These are phyloP conservation scores for Solanum virginianum DNA, from an alignment of 257 asterid genomes.

Conservation along the genomic window DNA sequence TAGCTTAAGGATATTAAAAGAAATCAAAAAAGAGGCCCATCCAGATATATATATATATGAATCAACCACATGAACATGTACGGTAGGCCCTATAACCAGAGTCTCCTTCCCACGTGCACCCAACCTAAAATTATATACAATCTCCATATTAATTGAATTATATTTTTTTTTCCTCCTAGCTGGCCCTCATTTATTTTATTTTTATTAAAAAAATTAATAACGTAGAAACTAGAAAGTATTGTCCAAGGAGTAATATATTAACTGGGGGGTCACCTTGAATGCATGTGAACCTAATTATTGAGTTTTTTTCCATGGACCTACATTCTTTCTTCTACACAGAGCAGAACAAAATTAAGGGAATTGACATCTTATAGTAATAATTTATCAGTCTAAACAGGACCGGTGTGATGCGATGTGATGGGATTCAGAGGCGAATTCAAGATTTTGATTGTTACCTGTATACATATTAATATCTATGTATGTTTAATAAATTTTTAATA, in stretches of 20 bases:
- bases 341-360: conserved; percentile 13
- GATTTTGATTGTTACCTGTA: not conserved
- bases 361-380: not conserved
- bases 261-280: conserved; percentile 13
- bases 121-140: conserved; percentile 4
- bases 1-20: not conserved
- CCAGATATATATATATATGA: not conserved
- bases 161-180: not conserved
- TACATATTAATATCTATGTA: not conserved
- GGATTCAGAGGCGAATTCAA: not conserved
- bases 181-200: not conserved
- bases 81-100: conserved; percentile 13
- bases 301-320: conserved; percentile 22
- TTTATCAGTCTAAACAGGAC: not conserved
- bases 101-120: conserved; percentile 34
- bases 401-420: too few species aligned
- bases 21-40: conserved; percentile 8
- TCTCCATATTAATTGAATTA: not conserved
- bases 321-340: conserved; percentile 9
- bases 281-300: conserved; percentile 58
- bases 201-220: not conserved
- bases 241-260: not conserved
- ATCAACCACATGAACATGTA: conserved; percentile 10
- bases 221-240: not conserved
- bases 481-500: not conserved